Evolutionary conservation across 2,329 filamentous ascomycete species (phyloP).

Genomic region (Aspergillus bombycis): DNA sequence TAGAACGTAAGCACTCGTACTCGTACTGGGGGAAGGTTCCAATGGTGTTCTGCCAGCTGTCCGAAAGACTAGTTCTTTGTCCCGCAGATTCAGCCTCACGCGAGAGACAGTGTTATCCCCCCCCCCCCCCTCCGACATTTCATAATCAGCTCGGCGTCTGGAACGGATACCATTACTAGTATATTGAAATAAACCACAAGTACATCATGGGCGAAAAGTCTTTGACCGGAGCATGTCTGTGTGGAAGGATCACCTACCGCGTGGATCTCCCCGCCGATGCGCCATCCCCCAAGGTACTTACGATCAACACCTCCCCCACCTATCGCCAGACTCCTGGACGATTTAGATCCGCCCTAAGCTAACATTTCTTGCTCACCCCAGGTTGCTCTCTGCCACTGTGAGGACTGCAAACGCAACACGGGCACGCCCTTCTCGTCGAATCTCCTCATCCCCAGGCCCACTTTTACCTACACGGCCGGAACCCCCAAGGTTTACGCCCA

Average conservation of each 20-base stretch:
- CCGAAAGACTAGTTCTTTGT: too few species aligned
- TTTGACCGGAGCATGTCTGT: slow-evolving; percentile 19
- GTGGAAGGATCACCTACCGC: slow-evolving; percentile 17
- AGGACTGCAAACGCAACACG: slow-evolving; percentile 30
- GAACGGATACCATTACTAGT: too few species aligned
- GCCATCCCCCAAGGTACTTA: slow-evolving; percentile 23
- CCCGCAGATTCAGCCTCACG: too few species aligned
- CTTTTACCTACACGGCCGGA: slow-evolving; percentile 22
- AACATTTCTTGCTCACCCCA: not conserved
- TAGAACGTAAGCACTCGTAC: not conserved
- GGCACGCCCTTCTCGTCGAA: slow-evolving; percentile 30
- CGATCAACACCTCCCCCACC: not conserved
- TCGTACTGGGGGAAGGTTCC: not conserved
- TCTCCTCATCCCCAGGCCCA: slow-evolving; percentile 20
- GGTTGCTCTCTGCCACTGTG: slow-evolving; percentile 30
- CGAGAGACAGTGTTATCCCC: too few species aligned
- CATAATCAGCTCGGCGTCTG: accelerated
- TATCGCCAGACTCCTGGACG: not conserved
- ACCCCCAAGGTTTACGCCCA: slow-evolving; percentile 25
- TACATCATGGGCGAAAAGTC: slow-evolving; percentile 18
- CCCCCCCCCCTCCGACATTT: too few species aligned
- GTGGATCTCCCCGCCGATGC: slow-evolving; percentile 20
- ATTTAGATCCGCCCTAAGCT: not conserved
- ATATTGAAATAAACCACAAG: too few species aligned
- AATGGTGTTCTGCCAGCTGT: not conserved